Evolutionary conservation across 345 rosid species (phyloP).

Genomic region (Salix viminalis): DNA sequence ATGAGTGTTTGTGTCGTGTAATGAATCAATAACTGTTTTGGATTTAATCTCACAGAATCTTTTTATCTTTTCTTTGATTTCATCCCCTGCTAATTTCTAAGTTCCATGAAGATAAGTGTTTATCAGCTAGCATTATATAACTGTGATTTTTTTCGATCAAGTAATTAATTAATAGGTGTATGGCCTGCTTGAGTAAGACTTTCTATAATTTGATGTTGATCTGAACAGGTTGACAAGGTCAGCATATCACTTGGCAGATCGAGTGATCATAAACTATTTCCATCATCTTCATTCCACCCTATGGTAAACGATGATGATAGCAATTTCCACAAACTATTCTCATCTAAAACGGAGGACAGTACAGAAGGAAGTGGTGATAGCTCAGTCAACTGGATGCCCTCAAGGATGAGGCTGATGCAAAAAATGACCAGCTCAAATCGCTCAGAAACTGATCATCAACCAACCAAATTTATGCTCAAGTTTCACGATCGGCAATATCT

Average conservation of each 20-base stretch:
- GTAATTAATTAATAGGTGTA: background rate
- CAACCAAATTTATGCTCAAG: conserved; percentile 4
- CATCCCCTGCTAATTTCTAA: background rate
- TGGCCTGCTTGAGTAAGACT: background rate
- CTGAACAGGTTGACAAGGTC: conserved; percentile 14
- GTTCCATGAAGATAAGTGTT: background rate
- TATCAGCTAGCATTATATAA: background rate
- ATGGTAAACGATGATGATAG: background rate
- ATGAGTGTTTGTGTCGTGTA: background rate
- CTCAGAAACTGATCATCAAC: background rate
- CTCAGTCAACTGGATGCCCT: conserved; percentile 40
- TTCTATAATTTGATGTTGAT: background rate
- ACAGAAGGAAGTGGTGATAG: background rate
- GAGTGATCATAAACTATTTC: conserved; percentile 1
- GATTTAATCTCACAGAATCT: background rate
- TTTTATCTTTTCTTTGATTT: background rate
- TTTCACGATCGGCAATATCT: conserved; percentile 21
- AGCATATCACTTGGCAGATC: background rate
- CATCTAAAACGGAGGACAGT: conserved; percentile 5
- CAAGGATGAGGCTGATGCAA: conserved; percentile 42
- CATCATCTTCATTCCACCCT: conserved; percentile 8
- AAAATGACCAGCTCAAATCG: conserved; percentile 29
- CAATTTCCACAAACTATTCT: background rate
- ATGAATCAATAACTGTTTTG: background rate
- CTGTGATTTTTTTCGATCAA: background rate